Evolutionary conservation across 2,329 filamentous ascomycete genomes (phyloP).

Genomic region (Arthrobotrys musiformis): DNA sequence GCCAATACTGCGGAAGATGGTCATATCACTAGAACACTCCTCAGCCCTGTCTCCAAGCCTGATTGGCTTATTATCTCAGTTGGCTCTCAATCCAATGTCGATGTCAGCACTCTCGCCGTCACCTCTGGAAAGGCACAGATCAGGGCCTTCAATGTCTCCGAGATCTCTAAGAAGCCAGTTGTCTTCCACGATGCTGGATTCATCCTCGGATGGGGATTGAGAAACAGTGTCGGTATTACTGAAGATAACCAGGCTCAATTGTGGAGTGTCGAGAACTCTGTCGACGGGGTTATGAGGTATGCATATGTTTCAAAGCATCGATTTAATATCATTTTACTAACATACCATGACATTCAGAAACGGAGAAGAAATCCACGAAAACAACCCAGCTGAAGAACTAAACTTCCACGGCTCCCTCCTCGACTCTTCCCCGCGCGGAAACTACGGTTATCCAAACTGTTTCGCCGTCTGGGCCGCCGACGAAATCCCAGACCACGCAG

Average conservation of each 20-base stretch:
- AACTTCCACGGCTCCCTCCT: conserved; percentile 76
- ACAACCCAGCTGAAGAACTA: conserved; percentile 78
- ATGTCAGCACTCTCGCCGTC: conserved; percentile 67
- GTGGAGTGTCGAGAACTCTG: conserved; percentile 76
- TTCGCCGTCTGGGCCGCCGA: conserved; percentile 73
- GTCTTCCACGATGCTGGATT: conserved; percentile 66
- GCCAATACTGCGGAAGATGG: conserved; percentile 69
- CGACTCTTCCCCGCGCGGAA: conserved; percentile 61
- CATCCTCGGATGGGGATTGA: conserved; percentile 74
- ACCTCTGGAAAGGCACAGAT: conserved; percentile 73
- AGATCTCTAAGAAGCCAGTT: conserved; percentile 65
- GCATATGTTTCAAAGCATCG: neutral
- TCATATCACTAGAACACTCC: conserved; percentile 74
- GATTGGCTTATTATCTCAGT: conserved; percentile 73
- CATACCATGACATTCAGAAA: conserved; percentile 57
- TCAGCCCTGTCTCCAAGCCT: conserved; percentile 68
- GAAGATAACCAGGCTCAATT: conserved; percentile 68
- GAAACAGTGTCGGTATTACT: conserved; percentile 76
- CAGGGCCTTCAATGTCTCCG: conserved; percentile 70
- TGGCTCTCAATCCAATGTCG: conserved; percentile 73
- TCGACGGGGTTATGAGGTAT: conserved; percentile 71
- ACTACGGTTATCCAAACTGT: conserved; percentile 76
- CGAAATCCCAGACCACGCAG: conserved; percentile 63
- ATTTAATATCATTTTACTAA: neutral
- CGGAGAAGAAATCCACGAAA: conserved; percentile 71